Evolutionary conservation across 441 rosid species (phyloP).

Genomic region (Populus hybrid): DNA sequence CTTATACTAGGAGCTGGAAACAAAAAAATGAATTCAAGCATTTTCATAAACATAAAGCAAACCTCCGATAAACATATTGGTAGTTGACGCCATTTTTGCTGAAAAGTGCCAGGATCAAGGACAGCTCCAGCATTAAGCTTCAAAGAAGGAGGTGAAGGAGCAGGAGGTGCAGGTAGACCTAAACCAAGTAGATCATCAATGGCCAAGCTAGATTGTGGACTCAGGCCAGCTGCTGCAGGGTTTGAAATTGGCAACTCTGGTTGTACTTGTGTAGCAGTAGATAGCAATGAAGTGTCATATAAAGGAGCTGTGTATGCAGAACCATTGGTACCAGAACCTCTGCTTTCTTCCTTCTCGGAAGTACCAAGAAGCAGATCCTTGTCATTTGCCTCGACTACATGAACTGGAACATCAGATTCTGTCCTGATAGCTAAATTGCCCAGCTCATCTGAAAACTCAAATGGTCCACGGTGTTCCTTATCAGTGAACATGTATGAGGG

Average conservation of each 20-base stretch:
- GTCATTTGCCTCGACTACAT: conserved; percentile 85
- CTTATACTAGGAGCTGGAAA: not conserved
- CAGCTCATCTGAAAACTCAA: conserved; percentile 85
- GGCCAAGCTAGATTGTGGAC: conserved; percentile 57
- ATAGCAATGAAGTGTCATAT: conserved; percentile 41
- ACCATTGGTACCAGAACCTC: conserved; percentile 44
- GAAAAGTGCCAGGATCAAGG: conserved; percentile 80
- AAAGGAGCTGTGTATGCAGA: conserved; percentile 70
- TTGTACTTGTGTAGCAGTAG: conserved; percentile 39
- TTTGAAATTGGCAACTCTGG: conserved; percentile 49
- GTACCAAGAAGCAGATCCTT: conserved; percentile 79
- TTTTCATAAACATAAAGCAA: conserved; percentile 11
- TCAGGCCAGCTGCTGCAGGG: conserved; percentile 25
- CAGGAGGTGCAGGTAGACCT: conserved; percentile 47
- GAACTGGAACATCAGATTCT: conserved; percentile 62
- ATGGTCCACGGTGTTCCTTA: conserved; percentile 89
- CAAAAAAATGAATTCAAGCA: not conserved
- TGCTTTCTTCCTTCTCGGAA: conserved; percentile 76
- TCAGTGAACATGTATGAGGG: conserved; percentile 98
- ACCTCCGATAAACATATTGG: conserved; percentile 73
- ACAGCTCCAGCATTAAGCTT: conserved; percentile 80
- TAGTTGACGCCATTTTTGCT: conserved; percentile 94
- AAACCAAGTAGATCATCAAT: conserved; percentile 89
- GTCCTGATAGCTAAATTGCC: conserved; percentile 62
- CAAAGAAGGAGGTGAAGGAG: conserved; percentile 53